These are phyloP conservation scores for Plectosphaerella cucumerina DNA, from an alignment of 2,329 filamentous ascomycete genomes.

Conservation along the genomic window DNA sequence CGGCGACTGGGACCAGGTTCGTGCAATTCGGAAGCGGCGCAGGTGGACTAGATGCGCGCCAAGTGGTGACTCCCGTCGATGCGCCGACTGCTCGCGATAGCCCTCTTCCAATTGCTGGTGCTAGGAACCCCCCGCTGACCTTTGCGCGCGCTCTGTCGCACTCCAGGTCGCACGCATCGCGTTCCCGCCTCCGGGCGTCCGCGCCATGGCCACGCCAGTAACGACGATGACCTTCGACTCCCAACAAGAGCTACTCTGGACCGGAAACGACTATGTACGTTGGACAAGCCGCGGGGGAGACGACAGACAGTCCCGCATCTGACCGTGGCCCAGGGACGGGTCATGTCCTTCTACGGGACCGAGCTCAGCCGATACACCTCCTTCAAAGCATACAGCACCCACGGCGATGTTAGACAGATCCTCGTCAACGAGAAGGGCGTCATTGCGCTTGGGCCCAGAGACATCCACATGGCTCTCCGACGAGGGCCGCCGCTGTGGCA, in stretches of 20 bases:
- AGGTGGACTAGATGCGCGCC: too few species aligned
- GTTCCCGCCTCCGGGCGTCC: constrained; percentile 71
- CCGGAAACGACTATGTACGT: constrained; percentile 79
- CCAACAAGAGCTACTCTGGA: constrained; percentile 86
- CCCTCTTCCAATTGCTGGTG: constrained; percentile 2
- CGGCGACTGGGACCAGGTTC: constrained; percentile 65
- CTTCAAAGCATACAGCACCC: constrained; percentile 72
- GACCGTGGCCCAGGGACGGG: constrained; percentile 61
- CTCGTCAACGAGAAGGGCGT: constrained; percentile 89
- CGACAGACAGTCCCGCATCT: constrained; percentile 11
- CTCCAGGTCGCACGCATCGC: constrained; percentile 72
- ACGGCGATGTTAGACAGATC: constrained; percentile 81
- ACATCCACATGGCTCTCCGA: constrained; percentile 83
- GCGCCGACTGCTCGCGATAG: constrained; percentile 4
- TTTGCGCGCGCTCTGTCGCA: constrained; percentile 6
- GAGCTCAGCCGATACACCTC: constrained; percentile 89
- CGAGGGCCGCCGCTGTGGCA: constrained; percentile 87
- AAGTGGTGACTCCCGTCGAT: constrained; percentile 5
- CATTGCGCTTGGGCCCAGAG: constrained; percentile 75
- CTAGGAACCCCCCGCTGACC: constrained; percentile 3
- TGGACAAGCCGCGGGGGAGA: background rate
- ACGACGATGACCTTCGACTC: constrained; percentile 87
- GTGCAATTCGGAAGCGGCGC: constrained; percentile 18
- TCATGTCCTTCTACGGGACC: constrained; percentile 82
- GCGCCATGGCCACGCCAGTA: constrained; percentile 66